Conservation (phyloP, 371 early-diverging fungal genomes). For the Hamiltosporidium magnivora region DNA sequence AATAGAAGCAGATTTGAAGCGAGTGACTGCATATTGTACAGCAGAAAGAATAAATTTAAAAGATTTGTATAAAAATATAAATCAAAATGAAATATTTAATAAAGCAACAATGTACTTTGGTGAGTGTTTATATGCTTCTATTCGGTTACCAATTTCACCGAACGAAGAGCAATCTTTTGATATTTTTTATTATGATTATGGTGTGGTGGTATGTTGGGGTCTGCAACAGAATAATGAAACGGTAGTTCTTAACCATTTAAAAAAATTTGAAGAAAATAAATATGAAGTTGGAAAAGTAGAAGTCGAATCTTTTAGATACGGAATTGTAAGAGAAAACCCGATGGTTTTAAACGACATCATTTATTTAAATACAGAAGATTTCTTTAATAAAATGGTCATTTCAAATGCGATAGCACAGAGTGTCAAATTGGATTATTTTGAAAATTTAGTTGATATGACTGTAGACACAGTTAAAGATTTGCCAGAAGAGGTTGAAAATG, state of each 20-base stretch:
- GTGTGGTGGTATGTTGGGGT: constrained; percentile 56
- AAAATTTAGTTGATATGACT: constrained; percentile 51
- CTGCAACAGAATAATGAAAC: constrained; percentile 38
- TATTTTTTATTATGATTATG: constrained; percentile 54
- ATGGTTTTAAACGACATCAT: constrained; percentile 55
- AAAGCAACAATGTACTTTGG: constrained; percentile 54
- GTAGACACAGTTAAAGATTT: constrained; percentile 50
- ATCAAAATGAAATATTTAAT: constrained; percentile 31
- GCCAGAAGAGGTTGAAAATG: constrained; percentile 53
- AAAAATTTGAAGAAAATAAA: constrained; percentile 45
- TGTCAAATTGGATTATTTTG: constrained; percentile 56
- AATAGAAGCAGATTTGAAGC: constrained; percentile 33
- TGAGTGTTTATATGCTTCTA: constrained; percentile 50
- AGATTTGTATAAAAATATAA: constrained; percentile 41
- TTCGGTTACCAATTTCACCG: constrained; percentile 3
- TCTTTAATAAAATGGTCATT: constrained; percentile 56
- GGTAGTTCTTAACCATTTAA: constrained; percentile 39
- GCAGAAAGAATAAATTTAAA: constrained; percentile 52
- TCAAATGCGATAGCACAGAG: constrained; percentile 57
- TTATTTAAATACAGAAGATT: constrained; percentile 51
- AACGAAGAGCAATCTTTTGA: constrained; percentile 28
- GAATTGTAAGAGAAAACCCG: constrained; percentile 47
- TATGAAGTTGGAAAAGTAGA: constrained; percentile 42
- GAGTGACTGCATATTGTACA: constrained; percentile 55
- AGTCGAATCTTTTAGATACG: constrained; percentile 54